These are phyloP conservation scores for Ganoderma leucocontextum DNA, from an alignment of 1,284 basidiomycete genomes.

Conservation along the genomic window DNA sequence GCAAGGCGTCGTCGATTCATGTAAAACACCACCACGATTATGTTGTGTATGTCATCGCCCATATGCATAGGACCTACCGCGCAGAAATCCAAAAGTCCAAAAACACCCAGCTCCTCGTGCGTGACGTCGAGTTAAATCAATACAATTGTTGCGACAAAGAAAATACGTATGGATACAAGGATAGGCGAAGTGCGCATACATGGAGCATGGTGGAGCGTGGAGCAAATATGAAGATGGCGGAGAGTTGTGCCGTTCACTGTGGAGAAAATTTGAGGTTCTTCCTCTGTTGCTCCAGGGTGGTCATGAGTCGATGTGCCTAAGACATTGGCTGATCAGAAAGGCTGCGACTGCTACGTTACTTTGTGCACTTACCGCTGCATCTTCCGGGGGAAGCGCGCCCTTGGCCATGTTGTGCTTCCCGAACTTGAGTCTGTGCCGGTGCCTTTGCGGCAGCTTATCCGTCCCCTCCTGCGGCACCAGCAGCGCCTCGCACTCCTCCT, in stretches of 20 bases:
- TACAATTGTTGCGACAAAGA: background rate
- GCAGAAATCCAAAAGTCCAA: constrained; percentile 42
- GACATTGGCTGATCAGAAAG: constrained; percentile 7
- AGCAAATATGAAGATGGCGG: background rate
- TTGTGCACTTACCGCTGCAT: constrained; percentile 69
- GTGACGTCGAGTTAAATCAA: background rate
- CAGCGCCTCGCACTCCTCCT: constrained; percentile 75
- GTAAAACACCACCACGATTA: constrained; percentile 38
- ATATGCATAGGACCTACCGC: constrained; percentile 41
- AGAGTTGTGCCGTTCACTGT: constrained; percentile 20
- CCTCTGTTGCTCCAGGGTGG: constrained; percentile 65
- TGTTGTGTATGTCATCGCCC: constrained; percentile 39
- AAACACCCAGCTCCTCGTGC: constrained; percentile 36
- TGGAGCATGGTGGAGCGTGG: too few relatives aligned
- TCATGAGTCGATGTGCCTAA: constrained; percentile 44
- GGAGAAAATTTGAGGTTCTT: constrained; percentile 42
- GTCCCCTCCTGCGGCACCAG: constrained; percentile 58
- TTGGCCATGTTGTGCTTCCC: constrained; percentile 89
- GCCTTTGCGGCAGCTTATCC: constrained; percentile 48
- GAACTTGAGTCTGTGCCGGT: constrained; percentile 55
- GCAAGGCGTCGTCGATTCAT: constrained; percentile 37
- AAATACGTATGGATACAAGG: constrained; percentile 8
- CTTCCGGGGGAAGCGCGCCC: constrained; percentile 79
- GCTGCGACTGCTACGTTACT: background rate
- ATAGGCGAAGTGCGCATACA: too few relatives aligned